phyloP scores from a whole-genome alignment of 768 basidiomycete species.

The Candolleomyces eurysporus region DNA sequence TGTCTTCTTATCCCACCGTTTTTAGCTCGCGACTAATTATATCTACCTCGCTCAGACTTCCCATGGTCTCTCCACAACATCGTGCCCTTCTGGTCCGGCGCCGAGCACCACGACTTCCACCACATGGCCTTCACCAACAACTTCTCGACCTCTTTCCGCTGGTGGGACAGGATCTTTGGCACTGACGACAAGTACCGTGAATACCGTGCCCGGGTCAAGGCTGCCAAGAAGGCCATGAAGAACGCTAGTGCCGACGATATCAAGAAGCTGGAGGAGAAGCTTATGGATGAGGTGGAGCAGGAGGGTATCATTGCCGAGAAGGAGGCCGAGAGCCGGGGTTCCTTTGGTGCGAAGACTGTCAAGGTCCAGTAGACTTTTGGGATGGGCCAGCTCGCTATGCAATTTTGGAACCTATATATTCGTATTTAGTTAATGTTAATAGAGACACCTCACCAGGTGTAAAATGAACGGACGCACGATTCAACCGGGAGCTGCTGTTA shows the following conservation, averaged over 20 bases:
- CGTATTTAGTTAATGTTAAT: background rate
- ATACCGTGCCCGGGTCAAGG: slow-evolving; percentile 66
- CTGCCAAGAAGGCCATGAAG: slow-evolving; percentile 57
- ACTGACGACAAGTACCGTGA: slow-evolving; percentile 89
- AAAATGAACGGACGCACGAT: background rate
- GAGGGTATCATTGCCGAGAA: slow-evolving; percentile 74
- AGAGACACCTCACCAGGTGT: background rate
- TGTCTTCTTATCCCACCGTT: slow-evolving; percentile 6
- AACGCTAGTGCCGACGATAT: slow-evolving; percentile 52
- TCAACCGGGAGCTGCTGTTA: background rate
- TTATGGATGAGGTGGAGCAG: slow-evolving; percentile 68
- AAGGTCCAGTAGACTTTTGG: slow-evolving; percentile 31
- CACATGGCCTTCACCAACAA: slow-evolving; percentile 96
- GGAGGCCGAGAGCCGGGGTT: slow-evolving; percentile 35
- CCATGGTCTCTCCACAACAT: slow-evolving; percentile 95
- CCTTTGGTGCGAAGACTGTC: slow-evolving; percentile 27
- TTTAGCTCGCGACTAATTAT: background rate
- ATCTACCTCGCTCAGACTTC: slow-evolving; percentile 50
- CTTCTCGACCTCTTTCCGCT: slow-evolving; percentile 91
- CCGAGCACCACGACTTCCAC: slow-evolving; percentile 98
- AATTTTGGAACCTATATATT: background rate
- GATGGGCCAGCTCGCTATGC: background rate
- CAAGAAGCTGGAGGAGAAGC: slow-evolving; percentile 53
- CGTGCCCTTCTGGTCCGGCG: slow-evolving; percentile 95
- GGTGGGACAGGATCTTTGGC: slow-evolving; percentile 87